Conservation (phyloP, 2,329 filamentous ascomycete species). For the Cercospora sojina region DNA sequence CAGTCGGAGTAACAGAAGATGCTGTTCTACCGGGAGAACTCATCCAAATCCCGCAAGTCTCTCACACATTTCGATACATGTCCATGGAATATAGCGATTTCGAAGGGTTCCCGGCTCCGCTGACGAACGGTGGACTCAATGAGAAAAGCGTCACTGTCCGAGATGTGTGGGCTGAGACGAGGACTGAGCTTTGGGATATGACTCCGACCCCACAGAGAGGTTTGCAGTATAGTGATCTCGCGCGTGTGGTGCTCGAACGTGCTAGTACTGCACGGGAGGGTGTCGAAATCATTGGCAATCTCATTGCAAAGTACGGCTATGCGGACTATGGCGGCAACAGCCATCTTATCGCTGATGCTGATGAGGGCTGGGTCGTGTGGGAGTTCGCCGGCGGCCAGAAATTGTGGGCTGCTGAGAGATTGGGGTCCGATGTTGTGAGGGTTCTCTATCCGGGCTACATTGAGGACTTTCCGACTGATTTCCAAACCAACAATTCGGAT, state of each 20-base stretch:
- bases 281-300: conserved; percentile 45
- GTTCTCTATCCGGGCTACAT: conserved; percentile 42
- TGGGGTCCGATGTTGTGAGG: conserved; percentile 36
- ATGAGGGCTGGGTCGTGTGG: conserved; percentile 41
- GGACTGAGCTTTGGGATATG: conserved; percentile 43
- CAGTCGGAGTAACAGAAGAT: conserved; percentile 45
- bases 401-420: conserved; percentile 40
- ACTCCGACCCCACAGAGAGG: conserved; percentile 45
- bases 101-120: conserved; percentile 46
- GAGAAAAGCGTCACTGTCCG: conserved; percentile 45
- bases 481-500: conserved; percentile 31
- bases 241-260: conserved; percentile 44
- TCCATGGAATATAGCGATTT: conserved; percentile 44
- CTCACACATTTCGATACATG: conserved; percentile 39
- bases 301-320: conserved; percentile 45
- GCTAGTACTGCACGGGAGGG: conserved; percentile 44
- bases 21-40: conserved; percentile 41
- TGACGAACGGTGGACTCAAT: conserved; percentile 48
- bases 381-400: conserved; percentile 39
- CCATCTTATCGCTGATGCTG: conserved; percentile 44
- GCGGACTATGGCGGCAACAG: conserved; percentile 47
- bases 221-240: conserved; percentile 46
- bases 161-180: conserved; percentile 46
- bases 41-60: conserved; percentile 39
- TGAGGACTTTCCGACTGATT: conserved; percentile 39